Base-by-base conservation (phyloP, 192 early-diverging fungal genomes). In the Rhizophagus sp. region DNA sequence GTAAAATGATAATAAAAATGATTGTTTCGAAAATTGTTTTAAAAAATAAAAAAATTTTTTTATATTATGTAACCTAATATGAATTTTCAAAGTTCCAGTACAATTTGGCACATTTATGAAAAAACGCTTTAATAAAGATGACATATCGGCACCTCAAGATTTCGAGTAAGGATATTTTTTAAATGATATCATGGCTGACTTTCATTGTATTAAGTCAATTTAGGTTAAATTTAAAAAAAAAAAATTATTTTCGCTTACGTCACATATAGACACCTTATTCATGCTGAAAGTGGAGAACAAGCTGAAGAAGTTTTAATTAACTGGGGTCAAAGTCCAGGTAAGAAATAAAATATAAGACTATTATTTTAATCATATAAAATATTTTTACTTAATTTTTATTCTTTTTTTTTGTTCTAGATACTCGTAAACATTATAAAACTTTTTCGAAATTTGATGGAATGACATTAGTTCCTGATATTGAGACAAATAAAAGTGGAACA, bases 281-380 rank as follows among this genome's bases (percentile, higher is more conserved):
- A 86, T 57, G 82, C 85, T 0, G 83, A 86, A 63, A 86, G 80
- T 7, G 81, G 82, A 25, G 83, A 73, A 3, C 81, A 86, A 39
- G 85, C 85, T n/a, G 69, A 81, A 49, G 68, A 71, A 13, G 80
- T 84, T 50, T 86, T 86, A 72, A 80, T 81, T 57, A 69, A 82
- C 24, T 84, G 79, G 85, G 83, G 69, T 44, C 67, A 76, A 69
- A 83, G 75, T 65, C 82, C 80, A 10, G 85, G 85, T 86, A 80
- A 85, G 81, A 10, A 41, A 41, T 67, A 33, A 25, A 44, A 47
- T 47, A 47, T 47, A 47, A 5, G 39, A 47, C 11, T 0, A 1
- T 1, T 44, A 44, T 47, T 41, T 41, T 8, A 41, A 47, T 47
- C 11, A 12, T 47, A 12, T 47, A 47, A 36, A 36, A 36, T 1